Evolutionary conservation across 2,329 filamentous ascomycete genomes (phyloP), one percentile per base, ranked within the genome.

Genomic region (Phaeosphaeriaceae sp.): DNA sequence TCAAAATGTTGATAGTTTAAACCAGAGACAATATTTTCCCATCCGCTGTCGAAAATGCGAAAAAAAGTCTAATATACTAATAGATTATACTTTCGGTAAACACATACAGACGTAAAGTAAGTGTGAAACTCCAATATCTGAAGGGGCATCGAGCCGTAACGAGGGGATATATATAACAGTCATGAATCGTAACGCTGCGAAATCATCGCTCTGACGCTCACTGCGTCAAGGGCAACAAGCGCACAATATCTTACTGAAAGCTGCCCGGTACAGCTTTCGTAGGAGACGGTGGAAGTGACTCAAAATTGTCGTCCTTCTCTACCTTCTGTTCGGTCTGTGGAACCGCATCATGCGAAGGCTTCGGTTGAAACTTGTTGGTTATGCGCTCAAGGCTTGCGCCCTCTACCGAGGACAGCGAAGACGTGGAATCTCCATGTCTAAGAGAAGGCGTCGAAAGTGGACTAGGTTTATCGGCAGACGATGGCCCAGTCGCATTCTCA

Each of bases 261-360:
- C 72, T 69, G 22, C 75, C 74, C 19, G 75, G 75, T 13, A 76
- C 58, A 21, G 60, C 54, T 62, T 74, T 74, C 20, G 67, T 57
- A 1, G 72, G 72, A 20, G 77, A 78, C 21, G 71, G 70, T 9
- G 77, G 76, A 36, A 76, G 71, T 1, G 81, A 80, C 53, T 80
- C 76, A 53, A 82, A 80, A 24, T 78, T 76, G 2, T 82, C 72
- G 5, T 74, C 66, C 47, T 78, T 73, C 17, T 73, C 65, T 21
- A 68, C 56, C 54, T 59, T 63, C 51, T 61, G 58, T 20, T 62
- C 48, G 4, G 59, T 53, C 17, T 66, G 65, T 17, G 64, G 55
- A 44, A 70, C 58, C 6, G 60, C 24, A 36, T 65, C 61, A 9
- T 62, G 56, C 5, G 55, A 57, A 22, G 66, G 56, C 60, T 74